These are phyloP conservation scores for Coniella vitis DNA, from an alignment of 2,329 filamentous ascomycete species.

Conservation along the genomic window DNA sequence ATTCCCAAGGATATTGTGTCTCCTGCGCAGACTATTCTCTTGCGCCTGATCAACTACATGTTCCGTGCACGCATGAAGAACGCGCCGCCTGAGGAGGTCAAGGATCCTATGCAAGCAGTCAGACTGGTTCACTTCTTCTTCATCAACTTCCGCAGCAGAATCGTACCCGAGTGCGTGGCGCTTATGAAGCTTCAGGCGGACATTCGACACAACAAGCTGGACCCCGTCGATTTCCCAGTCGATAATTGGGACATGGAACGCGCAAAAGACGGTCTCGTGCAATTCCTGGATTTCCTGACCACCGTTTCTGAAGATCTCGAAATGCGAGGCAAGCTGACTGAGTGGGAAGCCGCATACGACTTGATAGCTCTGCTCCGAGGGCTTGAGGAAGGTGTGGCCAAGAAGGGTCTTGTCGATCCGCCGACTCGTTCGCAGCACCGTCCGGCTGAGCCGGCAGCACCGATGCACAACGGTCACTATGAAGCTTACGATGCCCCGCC, in stretches of 20 bases:
- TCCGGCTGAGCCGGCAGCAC: constrained; percentile 19
- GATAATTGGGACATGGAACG: constrained; percentile 98
- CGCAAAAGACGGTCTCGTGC: constrained; percentile 88
- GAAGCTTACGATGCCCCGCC: constrained; percentile 31
- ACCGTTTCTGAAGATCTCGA: constrained; percentile 80
- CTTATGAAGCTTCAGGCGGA: constrained; percentile 89
- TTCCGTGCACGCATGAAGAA: constrained; percentile 54
- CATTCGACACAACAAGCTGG: constrained; percentile 68
- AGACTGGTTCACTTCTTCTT: constrained; percentile 82
- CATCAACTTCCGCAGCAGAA: constrained; percentile 83
- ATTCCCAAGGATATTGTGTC: constrained; percentile 96
- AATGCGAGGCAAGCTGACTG: constrained; percentile 76
- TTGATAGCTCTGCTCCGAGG: constrained; percentile 81
- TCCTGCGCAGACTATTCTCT: constrained; percentile 85
- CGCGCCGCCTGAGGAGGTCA: constrained; percentile 38
- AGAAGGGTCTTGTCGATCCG: constrained; percentile 59
- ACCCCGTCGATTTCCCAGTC: constrained; percentile 83
- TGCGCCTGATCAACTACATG: constrained; percentile 85
- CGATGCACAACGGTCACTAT: constrained; percentile 30
- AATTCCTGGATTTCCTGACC: constrained; percentile 90
- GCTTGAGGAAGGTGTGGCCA: constrained; percentile 80
- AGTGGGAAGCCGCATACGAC: constrained; percentile 89
- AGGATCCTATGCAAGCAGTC: constrained; percentile 48
- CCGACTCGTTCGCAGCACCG: constrained; percentile 33
- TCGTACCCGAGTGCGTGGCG: constrained; percentile 91